Evolutionary conservation across 2,329 filamentous ascomycete genomes (phyloP).

Genomic region (Reticulascus tulasneorum): DNA sequence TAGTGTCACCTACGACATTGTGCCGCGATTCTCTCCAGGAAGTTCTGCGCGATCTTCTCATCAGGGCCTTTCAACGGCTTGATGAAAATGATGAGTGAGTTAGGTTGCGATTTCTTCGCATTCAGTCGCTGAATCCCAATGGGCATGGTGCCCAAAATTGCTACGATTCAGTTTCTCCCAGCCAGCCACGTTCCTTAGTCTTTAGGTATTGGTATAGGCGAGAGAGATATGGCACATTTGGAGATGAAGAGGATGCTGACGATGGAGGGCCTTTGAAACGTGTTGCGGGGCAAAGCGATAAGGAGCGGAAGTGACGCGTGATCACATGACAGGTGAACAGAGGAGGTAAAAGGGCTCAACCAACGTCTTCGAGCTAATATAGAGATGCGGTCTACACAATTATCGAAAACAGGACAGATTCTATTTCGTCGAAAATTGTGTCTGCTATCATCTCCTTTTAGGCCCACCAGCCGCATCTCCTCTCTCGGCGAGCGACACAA

Average conservation of each 20-base stretch:
- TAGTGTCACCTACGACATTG: slow-evolving; percentile 69
- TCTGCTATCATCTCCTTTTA: slow-evolving; percentile 13
- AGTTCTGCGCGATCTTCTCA: slow-evolving; percentile 61
- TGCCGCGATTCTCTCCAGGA: slow-evolving; percentile 72
- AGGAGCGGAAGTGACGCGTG: slow-evolving; percentile 5
- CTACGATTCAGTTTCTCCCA: too few relatives aligned
- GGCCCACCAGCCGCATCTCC: slow-evolving; percentile 52
- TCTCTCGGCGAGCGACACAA: slow-evolving; percentile 79
- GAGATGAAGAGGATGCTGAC: neutral
- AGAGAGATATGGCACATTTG: too few relatives aligned
- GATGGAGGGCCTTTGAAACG: neutral
- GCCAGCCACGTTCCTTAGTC: too few relatives aligned
- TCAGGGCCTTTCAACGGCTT: slow-evolving; percentile 67
- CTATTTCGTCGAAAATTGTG: neutral
- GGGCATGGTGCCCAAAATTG: slow-evolving; percentile 70
- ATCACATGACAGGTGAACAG: slow-evolving; percentile 12
- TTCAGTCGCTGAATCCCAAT: slow-evolving; percentile 77
- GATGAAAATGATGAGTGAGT: slow-evolving; percentile 78
- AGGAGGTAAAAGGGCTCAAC: too few relatives aligned
- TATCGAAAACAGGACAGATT: neutral
- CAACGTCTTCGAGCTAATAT: too few relatives aligned
- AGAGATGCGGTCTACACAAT: too few relatives aligned
- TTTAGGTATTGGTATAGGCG: too few relatives aligned
- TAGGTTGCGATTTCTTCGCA: slow-evolving; percentile 68
- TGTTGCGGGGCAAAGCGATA: slow-evolving; percentile 2